Evolutionary conservation across 345 rosid species (phyloP).

Genomic region (Sonneratia caseolaris): DNA sequence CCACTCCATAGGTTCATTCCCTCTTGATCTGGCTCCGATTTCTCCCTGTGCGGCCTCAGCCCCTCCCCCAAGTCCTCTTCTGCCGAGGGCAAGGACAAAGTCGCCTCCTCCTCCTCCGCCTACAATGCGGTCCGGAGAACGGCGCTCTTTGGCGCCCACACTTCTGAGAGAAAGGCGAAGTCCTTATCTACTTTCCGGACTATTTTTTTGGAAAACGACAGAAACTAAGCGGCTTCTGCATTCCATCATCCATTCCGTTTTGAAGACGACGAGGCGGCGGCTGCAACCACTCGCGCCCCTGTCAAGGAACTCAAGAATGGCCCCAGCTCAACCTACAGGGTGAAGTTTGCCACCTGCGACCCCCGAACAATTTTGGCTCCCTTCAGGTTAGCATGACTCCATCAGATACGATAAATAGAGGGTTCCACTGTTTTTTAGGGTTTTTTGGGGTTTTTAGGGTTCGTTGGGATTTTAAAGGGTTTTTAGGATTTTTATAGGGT

Average conservation of each 20-base stretch:
- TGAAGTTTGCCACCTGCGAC: slow-evolving; percentile 6
- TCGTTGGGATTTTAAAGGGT: too few species aligned
- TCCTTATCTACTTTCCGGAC: slow-evolving; percentile 28
- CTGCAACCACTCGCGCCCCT: slow-evolving; percentile 34
- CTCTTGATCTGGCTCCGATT: slow-evolving; percentile 84
- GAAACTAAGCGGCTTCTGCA: slow-evolving; percentile 67
- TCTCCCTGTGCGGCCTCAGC: slow-evolving; percentile 50
- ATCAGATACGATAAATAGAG: too few species aligned
- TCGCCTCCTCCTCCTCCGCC: slow-evolving; percentile 35
- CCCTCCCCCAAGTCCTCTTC: slow-evolving; percentile 4
- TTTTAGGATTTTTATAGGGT: too few species aligned
- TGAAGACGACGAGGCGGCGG: slow-evolving; percentile 46
- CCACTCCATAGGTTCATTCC: slow-evolving; percentile 89
- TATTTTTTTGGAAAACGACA: slow-evolving; percentile 70
- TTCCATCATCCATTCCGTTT: slow-evolving; percentile 55
- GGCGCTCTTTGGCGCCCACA: slow-evolving; percentile 73
- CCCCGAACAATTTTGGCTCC: too few species aligned
- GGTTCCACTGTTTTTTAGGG: too few species aligned
- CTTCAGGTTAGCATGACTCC: too few species aligned
- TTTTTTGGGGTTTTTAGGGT: too few species aligned
- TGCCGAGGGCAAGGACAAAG: slow-evolving; percentile 44
- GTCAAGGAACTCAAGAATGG: slow-evolving; percentile 36
- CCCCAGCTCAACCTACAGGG: slow-evolving; percentile 82
- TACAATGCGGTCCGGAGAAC: slow-evolving; percentile 52
- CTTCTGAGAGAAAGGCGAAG: slow-evolving; percentile 62